Conservation (phyloP, 1,284 basidiomycete genomes). For the Ceratobasidium theobromae region DNA sequence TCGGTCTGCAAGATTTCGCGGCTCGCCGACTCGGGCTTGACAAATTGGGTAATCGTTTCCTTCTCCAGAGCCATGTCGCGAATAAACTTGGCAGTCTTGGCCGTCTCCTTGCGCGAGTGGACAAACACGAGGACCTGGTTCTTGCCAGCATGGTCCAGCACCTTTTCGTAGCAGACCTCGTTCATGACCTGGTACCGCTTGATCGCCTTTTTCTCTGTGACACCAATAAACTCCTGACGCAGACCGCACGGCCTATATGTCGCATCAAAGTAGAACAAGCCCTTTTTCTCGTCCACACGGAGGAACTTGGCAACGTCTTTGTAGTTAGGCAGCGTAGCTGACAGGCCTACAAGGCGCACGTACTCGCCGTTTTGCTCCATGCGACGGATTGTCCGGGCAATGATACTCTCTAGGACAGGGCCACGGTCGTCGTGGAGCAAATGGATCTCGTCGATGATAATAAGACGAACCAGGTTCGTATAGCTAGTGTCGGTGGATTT, state of each 20-base stretch:
- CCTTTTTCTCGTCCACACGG: slow-evolving; percentile 88
- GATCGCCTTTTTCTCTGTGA: slow-evolving; percentile 99
- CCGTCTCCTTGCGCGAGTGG: slow-evolving; percentile 97
- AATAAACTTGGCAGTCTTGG: slow-evolving; percentile 95
- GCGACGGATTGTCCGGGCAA: slow-evolving; percentile 87
- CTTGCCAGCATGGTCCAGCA: slow-evolving; percentile 88
- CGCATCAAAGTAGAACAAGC: slow-evolving; percentile 96
- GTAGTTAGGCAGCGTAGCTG: slow-evolving; percentile 97
- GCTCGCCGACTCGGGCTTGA: slow-evolving; percentile 86
- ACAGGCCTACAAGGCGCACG: slow-evolving; percentile 92
- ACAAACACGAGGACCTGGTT: slow-evolving; percentile 95
- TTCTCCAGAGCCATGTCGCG: slow-evolving; percentile 95
- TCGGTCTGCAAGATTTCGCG: slow-evolving; percentile 87
- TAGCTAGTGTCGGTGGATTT: slow-evolving; percentile 97
- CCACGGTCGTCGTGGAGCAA: slow-evolving; percentile 97
- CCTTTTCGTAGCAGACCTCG: slow-evolving; percentile 99
- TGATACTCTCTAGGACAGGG: slow-evolving; percentile 91
- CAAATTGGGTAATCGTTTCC: slow-evolving; percentile 93
- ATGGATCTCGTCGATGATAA: slow-evolving; percentile 99
- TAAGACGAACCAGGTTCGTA: slow-evolving; percentile 93
- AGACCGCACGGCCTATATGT: slow-evolving; percentile 92
- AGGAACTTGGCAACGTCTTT: slow-evolving; percentile 99
- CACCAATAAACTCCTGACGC: slow-evolving; percentile 95
- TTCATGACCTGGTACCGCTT: slow-evolving; percentile 98
- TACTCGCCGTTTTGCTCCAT: slow-evolving; percentile 96